Percentiles rank a stretch among this genome's conserved stretches.
Evolutionary conservation across 2,329 filamentous ascomycete genomes (phyloP).

Genomic region (Aspergillus aculeatus): DNA sequence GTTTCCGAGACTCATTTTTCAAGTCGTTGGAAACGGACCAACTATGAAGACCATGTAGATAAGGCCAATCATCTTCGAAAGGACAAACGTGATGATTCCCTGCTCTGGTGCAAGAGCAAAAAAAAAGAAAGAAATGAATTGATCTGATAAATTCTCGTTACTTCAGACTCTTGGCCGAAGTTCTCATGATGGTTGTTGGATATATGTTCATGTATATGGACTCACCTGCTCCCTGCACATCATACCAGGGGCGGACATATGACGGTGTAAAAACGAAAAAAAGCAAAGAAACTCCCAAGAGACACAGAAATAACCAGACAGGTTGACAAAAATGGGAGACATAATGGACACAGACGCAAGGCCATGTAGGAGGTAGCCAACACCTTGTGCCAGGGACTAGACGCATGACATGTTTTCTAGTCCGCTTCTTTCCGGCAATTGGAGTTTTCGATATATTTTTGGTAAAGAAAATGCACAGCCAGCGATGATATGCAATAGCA

Average conservation of each 20-base stretch:
- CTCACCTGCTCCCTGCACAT: neutral
- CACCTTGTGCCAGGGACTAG: neutral
- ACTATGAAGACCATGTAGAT: no score
- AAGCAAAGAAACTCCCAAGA: neutral
- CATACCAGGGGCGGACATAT: neutral
- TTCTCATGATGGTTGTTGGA: neutral
- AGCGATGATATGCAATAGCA: conserved; percentile 21
- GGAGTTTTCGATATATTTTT: conserved; percentile 15
- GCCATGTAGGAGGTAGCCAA: neutral
- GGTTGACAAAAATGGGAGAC: neutral
- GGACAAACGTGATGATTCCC: no score
- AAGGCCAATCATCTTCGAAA: no score
- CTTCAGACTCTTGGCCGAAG: no score
- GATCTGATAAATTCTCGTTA: no score
- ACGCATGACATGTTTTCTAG: neutral
- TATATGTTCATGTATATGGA: neutral
- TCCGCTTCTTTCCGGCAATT: conserved; percentile 1
- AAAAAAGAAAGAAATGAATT: no score
- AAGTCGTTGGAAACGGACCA: no score
- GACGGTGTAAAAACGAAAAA: neutral
- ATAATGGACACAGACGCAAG: neutral
- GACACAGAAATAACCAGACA: neutral
- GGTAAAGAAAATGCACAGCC: conserved; percentile 11
- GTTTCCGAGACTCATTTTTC: no score
- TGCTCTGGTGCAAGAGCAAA: no score